Evolutionary conservation across 768 basidiomycete species (phyloP), one percentile per base, ranked within the genome.

Genomic region (Pulveroboletus sp.): DNA sequence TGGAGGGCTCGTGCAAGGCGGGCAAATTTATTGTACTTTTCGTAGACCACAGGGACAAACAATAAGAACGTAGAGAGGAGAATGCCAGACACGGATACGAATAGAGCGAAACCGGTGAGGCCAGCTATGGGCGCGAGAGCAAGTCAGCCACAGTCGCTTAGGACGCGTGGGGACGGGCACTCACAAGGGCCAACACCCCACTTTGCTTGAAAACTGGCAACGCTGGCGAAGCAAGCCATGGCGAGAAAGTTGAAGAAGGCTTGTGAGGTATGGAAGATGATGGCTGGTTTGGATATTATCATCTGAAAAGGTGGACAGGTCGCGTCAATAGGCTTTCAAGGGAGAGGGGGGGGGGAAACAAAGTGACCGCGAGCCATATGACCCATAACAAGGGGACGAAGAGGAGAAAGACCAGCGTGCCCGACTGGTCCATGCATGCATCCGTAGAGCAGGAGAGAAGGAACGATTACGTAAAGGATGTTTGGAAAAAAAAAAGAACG

Each of bases 181-280:
- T 58, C 58, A 95, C 93, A 96, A 35, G 91, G 89, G 8, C 89
- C 89, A 21, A 95, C 78, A 9, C 75, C 62, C 81, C 82, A 93
- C 57, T 86, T 85, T 5, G 89, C 83, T 60, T 97, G 93, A 68
- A 95, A 97, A 18, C 76, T 73, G 0, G 93, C 93, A 4, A 93
- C 88, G 58, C 87, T 85, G 8, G 89, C 94, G 59, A 91, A 93
- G 63, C 91, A 94, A 41, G 85, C 86, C 82, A 95, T 86, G 11
- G 90, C 82, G 40, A 97, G 77, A 64, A 97, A 96, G 66, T 87
- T 85, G 82, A 95, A 93, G 76, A 97, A 93, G 47, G 82, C 78
- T 73, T 95, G 88, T 3, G 80, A 82, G 28, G 79, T 66, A 65
- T 88, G 82, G 63, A 84, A 83, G 48, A 90, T 76, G 63, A 92